Conservation (phyloP, 257 asterid genomes). For the Solanum peruvianum region DNA sequence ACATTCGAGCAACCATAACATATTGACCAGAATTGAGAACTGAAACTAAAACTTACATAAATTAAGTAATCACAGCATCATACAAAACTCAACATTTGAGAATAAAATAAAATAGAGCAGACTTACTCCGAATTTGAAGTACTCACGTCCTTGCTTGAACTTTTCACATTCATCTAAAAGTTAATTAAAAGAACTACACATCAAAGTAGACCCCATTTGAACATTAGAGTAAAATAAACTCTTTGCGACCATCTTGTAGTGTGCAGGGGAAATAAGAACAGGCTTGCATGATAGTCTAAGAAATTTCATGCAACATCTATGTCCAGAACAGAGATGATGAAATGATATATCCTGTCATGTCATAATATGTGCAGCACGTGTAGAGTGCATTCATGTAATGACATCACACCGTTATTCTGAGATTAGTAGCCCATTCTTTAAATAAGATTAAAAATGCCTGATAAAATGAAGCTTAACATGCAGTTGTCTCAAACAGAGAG, state of each 20-base stretch:
- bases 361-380: not conserved
- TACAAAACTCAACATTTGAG: not conserved
- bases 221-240: not conserved
- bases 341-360: not conserved
- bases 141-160: slow-evolving; percentile 8
- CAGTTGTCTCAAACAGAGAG: not conserved
- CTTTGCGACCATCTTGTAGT: not conserved
- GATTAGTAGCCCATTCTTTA: not conserved
- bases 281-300: not conserved
- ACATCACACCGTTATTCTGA: not conserved
- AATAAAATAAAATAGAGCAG: not conserved
- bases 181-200: not conserved
- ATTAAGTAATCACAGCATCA: not conserved
- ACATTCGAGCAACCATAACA: not conserved
- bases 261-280: not conserved
- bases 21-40: not conserved
- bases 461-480: not conserved
- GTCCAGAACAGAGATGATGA: not conserved
- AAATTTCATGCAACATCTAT: not conserved
- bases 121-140: slow-evolving; percentile 23
- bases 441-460: not conserved
- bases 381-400: not conserved
- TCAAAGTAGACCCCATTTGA: not conserved
- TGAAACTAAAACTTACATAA: not conserved
- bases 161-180: slow-evolving; percentile 45